phyloP scores from a whole-genome alignment of 805 yeast genomes.

The Tetrapisispora iriomotensis region DNA sequence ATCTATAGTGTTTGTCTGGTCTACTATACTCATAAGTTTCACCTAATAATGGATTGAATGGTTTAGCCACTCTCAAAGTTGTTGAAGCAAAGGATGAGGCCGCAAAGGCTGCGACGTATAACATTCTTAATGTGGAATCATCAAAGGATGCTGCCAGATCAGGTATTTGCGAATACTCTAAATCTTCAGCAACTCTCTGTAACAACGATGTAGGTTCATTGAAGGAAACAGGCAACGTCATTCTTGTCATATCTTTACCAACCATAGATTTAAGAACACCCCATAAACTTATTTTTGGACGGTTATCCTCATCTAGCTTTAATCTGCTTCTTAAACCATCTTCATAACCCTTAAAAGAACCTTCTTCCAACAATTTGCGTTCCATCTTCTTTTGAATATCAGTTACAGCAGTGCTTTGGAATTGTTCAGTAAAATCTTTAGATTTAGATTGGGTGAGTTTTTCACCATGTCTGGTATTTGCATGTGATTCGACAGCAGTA shows the following conservation, averaged over 20 bases:
- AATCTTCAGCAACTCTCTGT: slow-evolving; percentile 90
- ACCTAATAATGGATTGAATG: slow-evolving; percentile 89
- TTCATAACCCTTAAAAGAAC: slow-evolving; percentile 69
- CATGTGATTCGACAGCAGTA: no score
- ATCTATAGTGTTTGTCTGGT: slow-evolving; percentile 77
- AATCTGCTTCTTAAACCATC: slow-evolving; percentile 66
- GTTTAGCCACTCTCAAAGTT: slow-evolving; percentile 85
- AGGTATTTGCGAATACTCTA: slow-evolving; percentile 73
- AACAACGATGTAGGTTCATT: slow-evolving; percentile 89
- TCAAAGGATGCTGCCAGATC: slow-evolving; percentile 65
- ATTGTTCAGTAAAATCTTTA: not conserved
- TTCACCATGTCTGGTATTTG: no score
- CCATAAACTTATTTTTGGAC: slow-evolving; percentile 89
- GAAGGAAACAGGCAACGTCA: slow-evolving; percentile 94
- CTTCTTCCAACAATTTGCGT: slow-evolving; percentile 27
- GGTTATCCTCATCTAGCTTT: slow-evolving; percentile 64
- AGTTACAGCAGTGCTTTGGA: slow-evolving; percentile 7
- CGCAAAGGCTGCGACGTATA: slow-evolving; percentile 86
- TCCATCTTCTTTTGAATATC: slow-evolving; percentile 22
- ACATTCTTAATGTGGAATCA: slow-evolving; percentile 72
- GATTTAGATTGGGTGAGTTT: not conserved
- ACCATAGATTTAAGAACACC: slow-evolving; percentile 86
- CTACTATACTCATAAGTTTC: slow-evolving; percentile 89
- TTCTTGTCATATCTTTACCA: slow-evolving; percentile 94
- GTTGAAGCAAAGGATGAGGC: slow-evolving; percentile 93